These are phyloP conservation scores for Artemisia argyi DNA, from an alignment of 129 eudicot species.

Conservation along the genomic window DNA sequence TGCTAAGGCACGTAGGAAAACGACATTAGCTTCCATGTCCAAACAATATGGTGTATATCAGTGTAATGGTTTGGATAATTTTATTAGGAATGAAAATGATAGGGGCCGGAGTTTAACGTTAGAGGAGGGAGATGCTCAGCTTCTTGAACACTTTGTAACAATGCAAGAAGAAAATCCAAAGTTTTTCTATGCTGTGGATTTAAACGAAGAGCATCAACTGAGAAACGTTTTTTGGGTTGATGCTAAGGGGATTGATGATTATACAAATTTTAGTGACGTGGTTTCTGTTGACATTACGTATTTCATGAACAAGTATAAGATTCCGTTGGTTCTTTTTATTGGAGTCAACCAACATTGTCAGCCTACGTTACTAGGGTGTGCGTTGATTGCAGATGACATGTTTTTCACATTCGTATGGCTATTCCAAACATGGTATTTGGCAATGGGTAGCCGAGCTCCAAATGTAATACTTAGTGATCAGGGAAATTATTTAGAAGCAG, in stretches of 20 bases:
- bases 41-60: slow-evolving; percentile 70
- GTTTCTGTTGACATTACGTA: slow-evolving; percentile 77
- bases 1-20: slow-evolving; percentile 59
- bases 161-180: slow-evolving; percentile 90
- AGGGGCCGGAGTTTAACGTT: slow-evolving; percentile 71
- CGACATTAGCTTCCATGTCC: slow-evolving; percentile 43
- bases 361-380: slow-evolving; percentile 87
- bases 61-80: slow-evolving; percentile 50
- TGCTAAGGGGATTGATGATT: slow-evolving; percentile 81
- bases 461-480: slow-evolving; percentile 69
- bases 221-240: slow-evolving; percentile 94
- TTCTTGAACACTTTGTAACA: slow-evolving; percentile 63
- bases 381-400: slow-evolving; percentile 84
- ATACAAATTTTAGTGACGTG: slow-evolving; percentile 64
- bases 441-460: slow-evolving; percentile 83
- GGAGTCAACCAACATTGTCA: slow-evolving; percentile 91
- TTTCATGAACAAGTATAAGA: slow-evolving; percentile 57
- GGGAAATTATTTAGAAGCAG: slow-evolving; percentile 61
- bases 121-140: slow-evolving; percentile 75
- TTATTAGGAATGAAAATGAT: slow-evolving; percentile 64
- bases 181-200: slow-evolving; percentile 76
- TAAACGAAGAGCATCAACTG: slow-evolving; percentile 85
- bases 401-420: slow-evolving; percentile 70
- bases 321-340: slow-evolving; percentile 75
- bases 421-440: slow-evolving; percentile 77